phyloP scores from a whole-genome alignment of 768 basidiomycete genomes.

The Lactarius quietus region DNA sequence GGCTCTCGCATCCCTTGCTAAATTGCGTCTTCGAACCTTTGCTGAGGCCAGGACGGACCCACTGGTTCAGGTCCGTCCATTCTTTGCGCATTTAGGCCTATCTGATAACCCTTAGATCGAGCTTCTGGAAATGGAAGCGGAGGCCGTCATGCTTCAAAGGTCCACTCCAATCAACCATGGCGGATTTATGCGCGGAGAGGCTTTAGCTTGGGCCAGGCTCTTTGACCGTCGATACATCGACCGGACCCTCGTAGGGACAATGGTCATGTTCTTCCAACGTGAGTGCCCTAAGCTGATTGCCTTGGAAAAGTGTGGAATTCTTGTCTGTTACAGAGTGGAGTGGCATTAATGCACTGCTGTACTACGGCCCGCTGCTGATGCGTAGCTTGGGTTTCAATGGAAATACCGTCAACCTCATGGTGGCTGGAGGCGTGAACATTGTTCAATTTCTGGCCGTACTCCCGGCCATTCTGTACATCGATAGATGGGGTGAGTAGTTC shows the following conservation, averaged over 20 bases:
- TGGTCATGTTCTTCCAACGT: conserved; percentile 86
- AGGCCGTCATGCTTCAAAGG: conserved; percentile 50
- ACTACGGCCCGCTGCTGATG: conserved; percentile 76
- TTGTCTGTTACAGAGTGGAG: conserved; percentile 60
- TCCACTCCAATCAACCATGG: conserved; percentile 30
- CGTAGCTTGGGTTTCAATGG: conserved; percentile 59
- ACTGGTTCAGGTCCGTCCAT: conserved; percentile 42
- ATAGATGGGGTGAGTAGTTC: conserved; percentile 45
- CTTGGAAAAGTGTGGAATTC: neutral
- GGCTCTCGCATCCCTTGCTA: conserved; percentile 54
- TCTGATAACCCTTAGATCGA: conserved; percentile 48
- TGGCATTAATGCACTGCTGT: conserved; percentile 80
- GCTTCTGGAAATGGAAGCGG: conserved; percentile 71
- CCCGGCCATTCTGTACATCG: conserved; percentile 69
- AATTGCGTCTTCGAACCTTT: conserved; percentile 46
- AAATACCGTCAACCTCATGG: conserved; percentile 56
- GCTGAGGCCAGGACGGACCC: conserved; percentile 50
- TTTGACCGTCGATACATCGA: conserved; percentile 51
- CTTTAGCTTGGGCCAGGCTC: conserved; percentile 54
- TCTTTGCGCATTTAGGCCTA: neutral
- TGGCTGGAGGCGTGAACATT: conserved; percentile 75
- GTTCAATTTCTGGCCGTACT: conserved; percentile 73
- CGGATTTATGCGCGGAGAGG: conserved; percentile 28
- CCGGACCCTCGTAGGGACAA: conserved; percentile 64
- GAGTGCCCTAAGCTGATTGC: conserved; percentile 29